A percentile compares a stretch with the other conserved stretches of the same genome.
phyloP scores from a whole-genome alignment of 2,329 filamentous ascomycete species.

The Ophiocordyceps camponoti-saundersi region DNA sequence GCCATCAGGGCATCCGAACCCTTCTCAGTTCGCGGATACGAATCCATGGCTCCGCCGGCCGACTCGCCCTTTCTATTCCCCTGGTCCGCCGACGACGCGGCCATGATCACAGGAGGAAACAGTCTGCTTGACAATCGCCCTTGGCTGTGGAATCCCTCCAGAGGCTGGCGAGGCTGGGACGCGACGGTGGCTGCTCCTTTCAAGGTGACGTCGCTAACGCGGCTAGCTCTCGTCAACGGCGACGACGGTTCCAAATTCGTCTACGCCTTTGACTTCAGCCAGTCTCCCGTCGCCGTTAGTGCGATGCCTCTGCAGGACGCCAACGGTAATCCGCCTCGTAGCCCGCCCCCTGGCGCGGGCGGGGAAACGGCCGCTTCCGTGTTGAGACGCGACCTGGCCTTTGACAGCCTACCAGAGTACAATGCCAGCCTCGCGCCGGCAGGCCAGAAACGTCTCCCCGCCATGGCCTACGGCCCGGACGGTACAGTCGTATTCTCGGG shows the following conservation, averaged over 20 bases:
- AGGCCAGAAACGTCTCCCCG: slow-evolving; percentile 47
- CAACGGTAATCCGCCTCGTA: slow-evolving; percentile 34
- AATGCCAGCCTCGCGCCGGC: slow-evolving; percentile 55
- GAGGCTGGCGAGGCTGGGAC: slow-evolving; percentile 51
- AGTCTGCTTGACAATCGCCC: slow-evolving; percentile 38
- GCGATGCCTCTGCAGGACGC: slow-evolving; percentile 50
- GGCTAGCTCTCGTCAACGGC: slow-evolving; percentile 50
- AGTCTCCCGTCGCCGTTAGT: slow-evolving; percentile 58
- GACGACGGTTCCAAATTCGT: slow-evolving; percentile 65
- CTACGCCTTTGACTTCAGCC: slow-evolving; percentile 59
- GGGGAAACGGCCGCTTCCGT: slow-evolving; percentile 4
- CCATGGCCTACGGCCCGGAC: slow-evolving; percentile 48
- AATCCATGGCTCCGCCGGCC: slow-evolving; percentile 42
- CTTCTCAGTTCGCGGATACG: slow-evolving; percentile 42
- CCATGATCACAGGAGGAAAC: slow-evolving; percentile 54
- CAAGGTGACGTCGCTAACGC: slow-evolving; percentile 34
- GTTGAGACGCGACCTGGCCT: slow-evolving; percentile 28
- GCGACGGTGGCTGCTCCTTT: slow-evolving; percentile 45
- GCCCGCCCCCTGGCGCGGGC: slow-evolving; percentile 22
- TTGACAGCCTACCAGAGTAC: slow-evolving; percentile 59
- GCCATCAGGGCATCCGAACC: slow-evolving; percentile 50
- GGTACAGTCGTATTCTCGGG: slow-evolving; percentile 66
- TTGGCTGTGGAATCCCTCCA: slow-evolving; percentile 50
- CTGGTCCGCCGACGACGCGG: slow-evolving; percentile 55
- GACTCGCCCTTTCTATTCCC: slow-evolving; percentile 54